Conservation (phyloP, 768 basidiomycete genomes). For the Termitomyces sp. region DNA sequence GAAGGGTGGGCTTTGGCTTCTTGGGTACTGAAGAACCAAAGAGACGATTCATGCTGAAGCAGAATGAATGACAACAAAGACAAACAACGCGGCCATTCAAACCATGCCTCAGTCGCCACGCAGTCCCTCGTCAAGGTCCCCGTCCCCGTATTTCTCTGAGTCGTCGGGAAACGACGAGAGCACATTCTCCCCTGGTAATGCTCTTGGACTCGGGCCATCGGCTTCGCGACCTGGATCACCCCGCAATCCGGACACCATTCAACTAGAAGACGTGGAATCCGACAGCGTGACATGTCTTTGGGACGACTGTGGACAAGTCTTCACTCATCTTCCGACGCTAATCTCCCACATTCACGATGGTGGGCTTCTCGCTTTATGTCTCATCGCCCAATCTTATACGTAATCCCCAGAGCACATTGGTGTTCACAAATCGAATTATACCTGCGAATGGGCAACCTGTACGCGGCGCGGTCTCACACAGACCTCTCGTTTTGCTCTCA, state of each 20-base stretch:
- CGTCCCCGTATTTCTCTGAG: slow-evolving; percentile 19
- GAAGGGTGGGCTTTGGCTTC: slow-evolving; percentile 81
- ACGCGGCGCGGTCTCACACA: slow-evolving; percentile 75
- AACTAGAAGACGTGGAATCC: slow-evolving; percentile 10
- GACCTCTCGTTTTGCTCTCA: slow-evolving; percentile 84
- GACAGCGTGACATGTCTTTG: slow-evolving; percentile 78
- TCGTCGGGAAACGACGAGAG: slow-evolving; percentile 23
- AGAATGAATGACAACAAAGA: background rate
- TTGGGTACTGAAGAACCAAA: slow-evolving; percentile 70
- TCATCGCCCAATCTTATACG: background rate
- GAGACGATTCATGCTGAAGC: slow-evolving; percentile 62
- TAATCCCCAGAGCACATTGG: slow-evolving; percentile 64
- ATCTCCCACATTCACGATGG: slow-evolving; percentile 83
- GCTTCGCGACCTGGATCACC: slow-evolving; percentile 11
- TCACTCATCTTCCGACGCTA: slow-evolving; percentile 64
- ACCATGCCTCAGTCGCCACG: slow-evolving; percentile 8
- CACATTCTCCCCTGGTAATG: slow-evolving; percentile 18
- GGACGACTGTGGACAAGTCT: slow-evolving; percentile 76
- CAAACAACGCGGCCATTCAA: slow-evolving; percentile 12
- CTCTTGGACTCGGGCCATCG: slow-evolving; percentile 1
- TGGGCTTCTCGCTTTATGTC: slow-evolving; percentile 28
- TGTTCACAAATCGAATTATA: slow-evolving; percentile 77
- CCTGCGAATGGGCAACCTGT: slow-evolving; percentile 88
- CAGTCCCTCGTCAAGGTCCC: slow-evolving; percentile 5
- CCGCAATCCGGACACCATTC: slow-evolving; percentile 8